Percentiles rank a stretch among this genome's conserved stretches.
These are phyloP conservation scores for Tylopilus intermedius DNA, from an alignment of 768 basidiomycete genomes.

Conservation along the genomic window DNA sequence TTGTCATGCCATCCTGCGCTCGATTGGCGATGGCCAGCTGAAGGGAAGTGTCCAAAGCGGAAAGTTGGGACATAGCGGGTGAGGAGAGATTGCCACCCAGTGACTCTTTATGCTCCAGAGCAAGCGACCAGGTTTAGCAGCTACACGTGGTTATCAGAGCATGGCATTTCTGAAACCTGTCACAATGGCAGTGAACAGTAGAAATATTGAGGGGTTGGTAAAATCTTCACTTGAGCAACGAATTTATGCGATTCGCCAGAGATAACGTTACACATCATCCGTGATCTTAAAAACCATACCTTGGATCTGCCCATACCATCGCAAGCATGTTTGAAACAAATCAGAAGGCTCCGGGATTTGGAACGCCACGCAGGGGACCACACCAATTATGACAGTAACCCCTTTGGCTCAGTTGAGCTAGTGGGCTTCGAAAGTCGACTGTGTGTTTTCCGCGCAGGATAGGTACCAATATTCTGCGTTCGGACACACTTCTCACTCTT, in stretches of 20 bases:
- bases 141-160: background rate
- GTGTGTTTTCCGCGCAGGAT: background rate
- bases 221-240: background rate
- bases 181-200: background rate
- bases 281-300: background rate
- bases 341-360: background rate
- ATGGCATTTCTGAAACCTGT: background rate
- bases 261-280: background rate
- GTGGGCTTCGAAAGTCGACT: background rate
- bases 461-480: background rate
- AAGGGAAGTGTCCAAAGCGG: conserved; percentile 12
- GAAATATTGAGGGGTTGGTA: background rate
- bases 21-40: conserved; percentile 11
- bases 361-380: background rate
- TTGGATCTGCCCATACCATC: background rate
- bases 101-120: conserved; percentile 9
- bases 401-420: background rate
- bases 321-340: background rate
- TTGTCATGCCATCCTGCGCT: conserved; percentile 5
- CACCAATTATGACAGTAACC: background rate
- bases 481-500: background rate
- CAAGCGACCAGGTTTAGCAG: background rate
- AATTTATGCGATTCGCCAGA: background rate
- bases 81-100: background rate
- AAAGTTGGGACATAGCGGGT: conserved; percentile 8